Evolutionary conservation across 495 filamentous ascomycete species (phyloP), one percentile per base, ranked within the genome.

Genomic region (Hypomontagnella monticulosa): DNA sequence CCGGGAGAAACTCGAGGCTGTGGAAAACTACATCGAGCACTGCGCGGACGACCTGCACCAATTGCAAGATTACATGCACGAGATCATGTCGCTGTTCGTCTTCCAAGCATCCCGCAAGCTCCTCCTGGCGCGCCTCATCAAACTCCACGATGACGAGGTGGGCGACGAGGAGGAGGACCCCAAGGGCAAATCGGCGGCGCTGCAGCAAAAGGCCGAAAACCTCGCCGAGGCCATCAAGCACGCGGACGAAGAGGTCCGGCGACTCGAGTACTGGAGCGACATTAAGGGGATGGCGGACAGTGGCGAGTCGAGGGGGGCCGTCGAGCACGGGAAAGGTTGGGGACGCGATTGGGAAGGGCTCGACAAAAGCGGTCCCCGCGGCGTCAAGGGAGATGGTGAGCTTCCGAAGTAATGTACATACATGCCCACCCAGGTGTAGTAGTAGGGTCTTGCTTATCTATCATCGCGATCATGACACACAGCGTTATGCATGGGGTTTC

Each of bases 91-190:
- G 1, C 77, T 88, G 60, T 92, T 98, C 75, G 82, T 98, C 40
- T 98, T 96, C 74, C 94, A 98, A 75, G 85, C 88, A 15, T 96
- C 93, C 0, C 86, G 93, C 32, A 85, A 91, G 67, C 87, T 91
- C 50, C 83, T 98, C 3, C 78, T 97, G 8, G 77, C 84, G 0
- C 79, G 84, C 46, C 77, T 99, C n/a, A 83, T 87, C 42, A 71
- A 84, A 36, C 75, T 83, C 15, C 83, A 90, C 56, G 83, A 92
- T 55, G 76, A 85, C 20, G 76, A 80, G 3, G 73, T 74, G 18
- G 70, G 76, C 18, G 65, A n/a, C n/a, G n/a, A n/a, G n/a, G n/a
- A n/a, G n/a, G n/a, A 75, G 20, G 71, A 63, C 9, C 55, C 76
- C 18, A 67, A 68, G n/a, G 71, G 71, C 15, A 71, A 73, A 7